phyloP scores from a whole-genome alignment of 495 filamentous ascomycete genomes.

The Geopyxis carbonaria region DNA sequence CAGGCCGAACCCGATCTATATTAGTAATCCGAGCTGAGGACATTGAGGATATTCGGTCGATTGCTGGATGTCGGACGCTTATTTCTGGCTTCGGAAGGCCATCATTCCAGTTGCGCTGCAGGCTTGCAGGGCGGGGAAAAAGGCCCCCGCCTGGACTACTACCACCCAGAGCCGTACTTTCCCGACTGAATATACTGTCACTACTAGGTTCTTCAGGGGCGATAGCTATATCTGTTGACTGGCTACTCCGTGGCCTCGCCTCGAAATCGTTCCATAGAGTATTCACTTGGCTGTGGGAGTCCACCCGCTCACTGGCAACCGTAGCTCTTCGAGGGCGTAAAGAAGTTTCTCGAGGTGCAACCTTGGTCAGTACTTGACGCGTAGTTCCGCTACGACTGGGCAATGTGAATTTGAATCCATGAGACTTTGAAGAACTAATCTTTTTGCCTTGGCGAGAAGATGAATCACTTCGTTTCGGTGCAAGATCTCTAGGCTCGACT shows the following conservation, averaged over 20 bases:
- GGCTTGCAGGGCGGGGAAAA: constrained; percentile 23
- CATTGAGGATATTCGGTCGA: not conserved
- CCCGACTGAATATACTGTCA: constrained; percentile 12
- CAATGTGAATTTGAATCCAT: constrained; percentile 21
- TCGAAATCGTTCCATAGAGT: not conserved
- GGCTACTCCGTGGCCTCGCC: constrained; percentile 16
- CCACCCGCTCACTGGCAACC: constrained; percentile 16
- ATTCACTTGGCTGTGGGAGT: constrained; percentile 1
- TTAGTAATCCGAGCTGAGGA: not conserved
- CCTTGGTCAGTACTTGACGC: constrained; percentile 1
- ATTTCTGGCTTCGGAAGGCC: constrained; percentile 5
- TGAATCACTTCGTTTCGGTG: constrained; percentile 9
- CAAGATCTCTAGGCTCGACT: constrained; percentile 10
- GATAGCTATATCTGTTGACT: constrained; percentile 10
- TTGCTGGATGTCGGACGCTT: not conserved
- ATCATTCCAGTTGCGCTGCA: constrained; percentile 23
- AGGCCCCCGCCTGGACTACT: constrained; percentile 13
- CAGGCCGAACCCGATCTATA: constrained; percentile 12
- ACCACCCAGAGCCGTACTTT: constrained; percentile 6
- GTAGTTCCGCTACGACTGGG: constrained; percentile 7
- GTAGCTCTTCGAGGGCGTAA: constrained; percentile 16
- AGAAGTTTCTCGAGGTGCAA: not conserved
- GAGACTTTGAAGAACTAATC: constrained; percentile 13
- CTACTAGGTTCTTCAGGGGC: constrained; percentile 10
- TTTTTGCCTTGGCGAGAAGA: constrained; percentile 14